phyloP scores from a whole-genome alignment of 2,329 filamentous ascomycete genomes.

The Fusarium concolor region DNA sequence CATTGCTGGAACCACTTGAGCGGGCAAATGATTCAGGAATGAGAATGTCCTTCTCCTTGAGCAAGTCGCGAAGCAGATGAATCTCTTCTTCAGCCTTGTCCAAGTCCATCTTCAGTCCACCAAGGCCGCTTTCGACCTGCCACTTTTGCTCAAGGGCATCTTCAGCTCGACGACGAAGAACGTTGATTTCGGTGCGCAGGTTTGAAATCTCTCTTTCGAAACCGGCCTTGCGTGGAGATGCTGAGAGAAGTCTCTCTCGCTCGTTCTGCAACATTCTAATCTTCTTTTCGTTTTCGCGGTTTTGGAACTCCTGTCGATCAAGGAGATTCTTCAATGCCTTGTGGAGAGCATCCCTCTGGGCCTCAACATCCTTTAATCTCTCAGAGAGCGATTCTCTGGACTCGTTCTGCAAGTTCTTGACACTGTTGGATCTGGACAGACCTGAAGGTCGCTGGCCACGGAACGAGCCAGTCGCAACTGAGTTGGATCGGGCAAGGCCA shows the following conservation, averaged over 20 bases:
- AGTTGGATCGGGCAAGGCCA: conserved; percentile 74
- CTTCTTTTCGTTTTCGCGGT: conserved; percentile 84
- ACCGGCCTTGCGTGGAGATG: conserved; percentile 77
- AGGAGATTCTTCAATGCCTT: conserved; percentile 86
- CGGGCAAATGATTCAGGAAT: conserved; percentile 71
- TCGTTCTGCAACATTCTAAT: conserved; percentile 82
- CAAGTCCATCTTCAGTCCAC: conserved; percentile 93
- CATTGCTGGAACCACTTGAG: conserved; percentile 51
- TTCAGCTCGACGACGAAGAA: conserved; percentile 86
- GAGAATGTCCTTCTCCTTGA: conserved; percentile 85
- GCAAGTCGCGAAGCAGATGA: conserved; percentile 78
- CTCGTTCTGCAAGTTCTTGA: conserved; percentile 64
- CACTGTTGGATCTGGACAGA: conserved; percentile 70
- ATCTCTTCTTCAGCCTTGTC: conserved; percentile 96
- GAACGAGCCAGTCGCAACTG: conserved; percentile 67
- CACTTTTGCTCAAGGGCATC: conserved; percentile 96
- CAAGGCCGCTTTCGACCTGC: conserved; percentile 91
- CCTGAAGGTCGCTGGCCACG: conserved; percentile 53
- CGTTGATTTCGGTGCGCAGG: conserved; percentile 85
- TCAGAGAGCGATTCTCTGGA: conserved; percentile 79
- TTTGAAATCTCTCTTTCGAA: conserved; percentile 86
- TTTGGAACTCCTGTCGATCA: conserved; percentile 86
- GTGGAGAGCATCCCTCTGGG: conserved; percentile 93
- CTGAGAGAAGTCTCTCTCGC: conserved; percentile 76
- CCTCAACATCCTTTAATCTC: conserved; percentile 89